A percentile compares a stretch with the other conserved stretches of the same genome.
These are phyloP conservation scores for Xylaria sp. DNA, from an alignment of 2,329 filamentous ascomycete genomes.

Conservation along the genomic window DNA sequence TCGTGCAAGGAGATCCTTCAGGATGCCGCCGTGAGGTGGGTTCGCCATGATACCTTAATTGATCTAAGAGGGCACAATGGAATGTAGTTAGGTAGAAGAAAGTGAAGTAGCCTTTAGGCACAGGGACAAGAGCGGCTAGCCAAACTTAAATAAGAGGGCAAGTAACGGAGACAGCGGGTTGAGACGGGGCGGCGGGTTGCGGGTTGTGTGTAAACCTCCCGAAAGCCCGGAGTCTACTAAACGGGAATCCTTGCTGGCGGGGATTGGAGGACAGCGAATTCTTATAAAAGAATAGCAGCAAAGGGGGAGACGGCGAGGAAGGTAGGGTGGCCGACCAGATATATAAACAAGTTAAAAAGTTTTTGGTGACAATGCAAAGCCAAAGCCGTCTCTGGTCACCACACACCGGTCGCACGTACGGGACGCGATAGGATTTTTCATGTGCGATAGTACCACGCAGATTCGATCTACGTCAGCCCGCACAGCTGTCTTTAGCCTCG, in stretches of 20 bases:
- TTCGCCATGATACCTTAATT: slow-evolving; percentile 62
- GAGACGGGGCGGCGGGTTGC: slow-evolving; percentile 3
- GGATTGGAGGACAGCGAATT: slow-evolving; percentile 2
- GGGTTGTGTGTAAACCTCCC: not conserved
- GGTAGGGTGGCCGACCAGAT: not conserved
- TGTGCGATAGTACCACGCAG: not conserved
- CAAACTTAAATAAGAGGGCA: slow-evolving; percentile 14
- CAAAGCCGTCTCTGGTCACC: not conserved
- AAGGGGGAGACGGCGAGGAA: not conserved
- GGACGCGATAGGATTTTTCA: slow-evolving; percentile 4
- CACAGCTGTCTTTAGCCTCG: slow-evolving; percentile 33
- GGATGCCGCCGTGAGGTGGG: slow-evolving; percentile 84
- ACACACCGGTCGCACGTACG: not conserved
- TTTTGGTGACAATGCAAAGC: not conserved
- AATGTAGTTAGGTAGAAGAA: not conserved
- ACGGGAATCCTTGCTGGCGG: slow-evolving; percentile 21
- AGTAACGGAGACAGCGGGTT: not conserved
- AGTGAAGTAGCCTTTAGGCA: not conserved
- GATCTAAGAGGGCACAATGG: not conserved
- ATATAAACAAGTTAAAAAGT: slow-evolving; percentile 3
- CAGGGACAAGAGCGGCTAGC: slow-evolving; percentile 10
- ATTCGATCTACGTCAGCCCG: slow-evolving; percentile 20
- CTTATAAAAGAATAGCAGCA: not conserved
- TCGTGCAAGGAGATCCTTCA: slow-evolving; percentile 96
- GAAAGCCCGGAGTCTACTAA: slow-evolving; percentile 17